phyloP scores from a whole-genome alignment of 2,329 filamentous ascomycete genomes.

The Phyllosticta citrichinensis region DNA sequence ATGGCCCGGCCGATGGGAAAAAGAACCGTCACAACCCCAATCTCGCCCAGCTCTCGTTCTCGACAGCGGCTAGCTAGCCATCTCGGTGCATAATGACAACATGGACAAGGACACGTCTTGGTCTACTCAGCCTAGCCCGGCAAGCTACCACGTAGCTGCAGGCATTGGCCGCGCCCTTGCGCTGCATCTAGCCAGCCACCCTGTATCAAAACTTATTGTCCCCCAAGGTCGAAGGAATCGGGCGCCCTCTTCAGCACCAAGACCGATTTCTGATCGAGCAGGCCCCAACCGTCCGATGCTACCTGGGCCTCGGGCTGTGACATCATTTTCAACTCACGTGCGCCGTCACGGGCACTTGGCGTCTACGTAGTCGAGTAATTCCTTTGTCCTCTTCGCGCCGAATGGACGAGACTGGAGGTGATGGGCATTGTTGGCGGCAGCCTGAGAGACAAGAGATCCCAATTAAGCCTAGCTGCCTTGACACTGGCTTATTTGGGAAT shows the following conservation, averaged over 20 bases:
- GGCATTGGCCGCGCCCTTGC: background rate
- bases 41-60: background rate
- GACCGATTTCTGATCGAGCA: background rate
- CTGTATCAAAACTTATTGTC: background rate
- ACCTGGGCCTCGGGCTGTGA: background rate
- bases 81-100: background rate
- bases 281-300: background rate
- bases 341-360: background rate
- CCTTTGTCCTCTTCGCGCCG: background rate
- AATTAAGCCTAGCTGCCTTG: too few relatives aligned
- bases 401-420: background rate
- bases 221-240: background rate
- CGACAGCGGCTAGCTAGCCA: background rate
- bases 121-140: background rate
- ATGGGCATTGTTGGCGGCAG: background rate
- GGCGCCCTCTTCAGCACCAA: background rate
- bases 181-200: background rate
- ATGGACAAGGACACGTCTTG: background rate
- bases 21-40: background rate
- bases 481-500: too few relatives aligned
- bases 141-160: background rate
- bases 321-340: background rate
- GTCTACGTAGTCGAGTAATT: background rate
- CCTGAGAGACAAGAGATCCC: too few relatives aligned
- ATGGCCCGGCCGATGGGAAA: background rate